Evolutionary conservation across 2,329 filamentous ascomycete genomes (phyloP).

Genomic region (Colletotrichum sublineola): DNA sequence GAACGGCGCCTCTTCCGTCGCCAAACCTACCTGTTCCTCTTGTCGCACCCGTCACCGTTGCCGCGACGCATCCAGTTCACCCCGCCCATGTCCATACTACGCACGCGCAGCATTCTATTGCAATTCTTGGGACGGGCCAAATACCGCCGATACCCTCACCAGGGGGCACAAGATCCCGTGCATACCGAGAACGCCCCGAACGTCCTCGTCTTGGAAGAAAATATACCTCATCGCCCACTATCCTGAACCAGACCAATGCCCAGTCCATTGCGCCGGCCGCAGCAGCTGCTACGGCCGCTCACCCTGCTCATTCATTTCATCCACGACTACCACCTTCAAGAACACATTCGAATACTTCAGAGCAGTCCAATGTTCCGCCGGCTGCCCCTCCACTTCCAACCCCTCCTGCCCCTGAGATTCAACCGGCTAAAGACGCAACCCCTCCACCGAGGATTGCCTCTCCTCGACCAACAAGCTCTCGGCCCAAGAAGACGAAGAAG

Average conservation of each 20-base stretch:
- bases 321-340: slow-evolving; percentile 63
- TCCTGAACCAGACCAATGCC: slow-evolving; percentile 64
- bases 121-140: slow-evolving; percentile 84
- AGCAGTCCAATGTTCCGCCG: slow-evolving; percentile 60
- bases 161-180: slow-evolving; percentile 71
- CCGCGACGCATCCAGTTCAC: slow-evolving; percentile 49
- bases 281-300: slow-evolving; percentile 49
- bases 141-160: slow-evolving; percentile 86
- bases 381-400: slow-evolving; percentile 65
- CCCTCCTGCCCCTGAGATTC: slow-evolving; percentile 65
- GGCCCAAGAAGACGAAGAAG: slow-evolving; percentile 69
- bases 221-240: slow-evolving; percentile 85
- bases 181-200: slow-evolving; percentile 68
- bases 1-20: slow-evolving; percentile 58
- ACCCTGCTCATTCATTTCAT: slow-evolving; percentile 55
- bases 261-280: slow-evolving; percentile 52
- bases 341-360: slow-evolving; percentile 72
- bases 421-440: slow-evolving; percentile 65
- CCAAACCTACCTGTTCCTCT: slow-evolving; percentile 58
- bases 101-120: slow-evolving; percentile 74
- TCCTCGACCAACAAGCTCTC: slow-evolving; percentile 60
- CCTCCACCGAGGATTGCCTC: slow-evolving; percentile 63
- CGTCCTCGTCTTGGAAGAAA: slow-evolving; percentile 76
- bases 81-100: slow-evolving; percentile 43
- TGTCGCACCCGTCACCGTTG: slow-evolving; percentile 52